Evolutionary conservation across 371 early-diverging fungal species (phyloP).

Genomic region (Lichtheimia corymbifera): DNA sequence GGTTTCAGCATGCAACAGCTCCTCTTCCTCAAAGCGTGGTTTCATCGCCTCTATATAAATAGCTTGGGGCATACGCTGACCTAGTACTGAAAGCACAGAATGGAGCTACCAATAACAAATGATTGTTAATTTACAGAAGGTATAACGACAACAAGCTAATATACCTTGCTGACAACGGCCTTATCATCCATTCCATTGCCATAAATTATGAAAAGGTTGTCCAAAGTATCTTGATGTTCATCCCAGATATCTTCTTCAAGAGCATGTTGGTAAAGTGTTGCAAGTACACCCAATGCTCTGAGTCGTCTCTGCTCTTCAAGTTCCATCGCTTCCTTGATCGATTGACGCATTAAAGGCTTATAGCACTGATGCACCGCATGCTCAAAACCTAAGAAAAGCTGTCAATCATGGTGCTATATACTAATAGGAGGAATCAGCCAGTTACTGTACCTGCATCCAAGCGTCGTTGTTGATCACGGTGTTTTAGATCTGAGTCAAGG

Average conservation of each 20-base stretch:
- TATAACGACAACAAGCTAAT: background rate
- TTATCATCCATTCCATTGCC: background rate
- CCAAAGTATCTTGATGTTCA: background rate
- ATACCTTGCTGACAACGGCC: slow-evolving; percentile 1
- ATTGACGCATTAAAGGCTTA: background rate
- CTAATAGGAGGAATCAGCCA: background rate
- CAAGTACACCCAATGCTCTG: slow-evolving; percentile 1
- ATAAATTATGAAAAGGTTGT: slow-evolving; percentile 1
- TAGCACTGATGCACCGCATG: slow-evolving; percentile 4
- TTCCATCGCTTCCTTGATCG: background rate
- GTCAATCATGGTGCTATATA: background rate
- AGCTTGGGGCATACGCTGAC: background rate
- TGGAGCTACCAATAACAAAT: background rate
- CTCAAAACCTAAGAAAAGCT: background rate
- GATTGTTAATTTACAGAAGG: too few relatives aligned
- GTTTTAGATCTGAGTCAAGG: background rate
- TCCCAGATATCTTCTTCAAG: background rate
- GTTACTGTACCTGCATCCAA: background rate
- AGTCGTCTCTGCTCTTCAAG: background rate
- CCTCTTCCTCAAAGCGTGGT: slow-evolving; percentile 3
- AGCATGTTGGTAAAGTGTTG: background rate
- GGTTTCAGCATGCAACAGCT: slow-evolving; percentile 7
- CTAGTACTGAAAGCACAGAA: background rate
- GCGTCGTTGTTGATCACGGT: background rate
- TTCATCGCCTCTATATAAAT: background rate